phyloP scores from a whole-genome alignment of 192 early-diverging fungal species.

The Bifiguratus adelaidae region DNA sequence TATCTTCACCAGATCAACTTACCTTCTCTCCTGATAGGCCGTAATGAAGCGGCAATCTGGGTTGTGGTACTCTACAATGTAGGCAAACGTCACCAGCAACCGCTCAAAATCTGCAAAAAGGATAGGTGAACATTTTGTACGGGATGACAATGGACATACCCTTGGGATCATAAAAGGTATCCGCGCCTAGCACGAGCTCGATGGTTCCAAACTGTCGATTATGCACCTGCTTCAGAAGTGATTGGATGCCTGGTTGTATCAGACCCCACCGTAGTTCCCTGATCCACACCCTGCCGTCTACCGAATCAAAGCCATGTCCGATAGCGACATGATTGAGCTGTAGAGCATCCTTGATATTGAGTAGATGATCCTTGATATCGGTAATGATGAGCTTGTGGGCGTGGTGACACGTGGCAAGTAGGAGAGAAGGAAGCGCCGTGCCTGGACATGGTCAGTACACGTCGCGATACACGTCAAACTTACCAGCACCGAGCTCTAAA shows the following conservation, averaged over 20 bases:
- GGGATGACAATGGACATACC: conserved; percentile 13
- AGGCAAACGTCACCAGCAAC: conserved; percentile 48
- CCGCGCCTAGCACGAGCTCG: conserved; percentile 41
- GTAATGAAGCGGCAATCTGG: conserved; percentile 47
- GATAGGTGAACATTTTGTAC: background rate
- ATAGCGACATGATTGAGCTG: conserved; percentile 16
- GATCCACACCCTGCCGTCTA: conserved; percentile 18
- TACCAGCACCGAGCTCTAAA: conserved; percentile 18
- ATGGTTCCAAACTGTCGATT: conserved; percentile 8
- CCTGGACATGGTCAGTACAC: conserved; percentile 34
- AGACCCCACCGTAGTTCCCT: conserved; percentile 35
- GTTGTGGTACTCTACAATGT: conserved; percentile 40
- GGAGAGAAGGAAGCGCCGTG: conserved; percentile 50
- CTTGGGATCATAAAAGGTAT: conserved; percentile 44
- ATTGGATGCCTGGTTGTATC: conserved; percentile 20
- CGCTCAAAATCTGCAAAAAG: conserved; percentile 46
- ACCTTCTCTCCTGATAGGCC: conserved; percentile 60
- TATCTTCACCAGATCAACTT: background rate
- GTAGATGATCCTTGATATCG: conserved; percentile 20
- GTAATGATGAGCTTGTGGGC: conserved; percentile 22
- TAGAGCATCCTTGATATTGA: conserved; percentile 20
- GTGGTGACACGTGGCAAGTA: conserved; percentile 24
- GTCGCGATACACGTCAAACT: background rate
- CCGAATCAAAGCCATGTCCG: too few relatives aligned
- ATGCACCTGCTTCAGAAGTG: conserved; percentile 17